A percentile compares a stretch with the other conserved stretches of the same genome.
Evolutionary conservation across 345 rosid genomes (phyloP).

Genomic region (Corchorus capsularis): DNA sequence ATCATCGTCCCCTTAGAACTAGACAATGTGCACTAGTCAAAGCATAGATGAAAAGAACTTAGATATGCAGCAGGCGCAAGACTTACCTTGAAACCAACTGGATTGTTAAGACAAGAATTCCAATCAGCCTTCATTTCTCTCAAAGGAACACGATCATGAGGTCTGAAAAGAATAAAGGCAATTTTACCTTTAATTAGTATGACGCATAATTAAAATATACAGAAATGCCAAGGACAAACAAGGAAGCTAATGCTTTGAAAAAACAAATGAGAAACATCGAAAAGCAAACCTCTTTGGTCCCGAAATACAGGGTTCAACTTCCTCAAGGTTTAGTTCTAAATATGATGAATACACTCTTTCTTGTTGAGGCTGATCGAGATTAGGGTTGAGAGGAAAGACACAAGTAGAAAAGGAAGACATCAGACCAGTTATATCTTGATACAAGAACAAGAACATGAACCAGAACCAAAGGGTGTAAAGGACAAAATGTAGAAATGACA

Average conservation of each 20-base stretch:
- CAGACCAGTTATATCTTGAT: neutral
- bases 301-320: constrained; percentile 93
- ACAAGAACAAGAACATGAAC: neutral
- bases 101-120: constrained; percentile 88
- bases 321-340: constrained; percentile 70
- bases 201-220: neutral
- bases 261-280: neutral
- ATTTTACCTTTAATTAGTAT: neutral
- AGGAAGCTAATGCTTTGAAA: neutral
- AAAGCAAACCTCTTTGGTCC: constrained; percentile 87
- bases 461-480: neutral
- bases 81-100: constrained; percentile 92
- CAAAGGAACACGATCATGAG: constrained; percentile 93
- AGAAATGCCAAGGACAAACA: neutral
- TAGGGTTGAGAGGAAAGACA: neutral
- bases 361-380: constrained; percentile 66
- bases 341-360: constrained; percentile 84
- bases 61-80: constrained; percentile 8
- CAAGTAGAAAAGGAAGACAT: constrained; percentile 16
- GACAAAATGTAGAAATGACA: neutral
- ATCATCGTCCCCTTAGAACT: neutral
- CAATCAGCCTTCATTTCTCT: constrained; percentile 98
- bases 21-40: neutral
- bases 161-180: constrained; percentile 51
- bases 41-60: constrained; percentile 8